Evolutionary conservation across 2,329 filamentous ascomycete genomes (phyloP), one percentile per base, ranked within the genome.

Genomic region (Aspergillus luchuensis): DNA sequence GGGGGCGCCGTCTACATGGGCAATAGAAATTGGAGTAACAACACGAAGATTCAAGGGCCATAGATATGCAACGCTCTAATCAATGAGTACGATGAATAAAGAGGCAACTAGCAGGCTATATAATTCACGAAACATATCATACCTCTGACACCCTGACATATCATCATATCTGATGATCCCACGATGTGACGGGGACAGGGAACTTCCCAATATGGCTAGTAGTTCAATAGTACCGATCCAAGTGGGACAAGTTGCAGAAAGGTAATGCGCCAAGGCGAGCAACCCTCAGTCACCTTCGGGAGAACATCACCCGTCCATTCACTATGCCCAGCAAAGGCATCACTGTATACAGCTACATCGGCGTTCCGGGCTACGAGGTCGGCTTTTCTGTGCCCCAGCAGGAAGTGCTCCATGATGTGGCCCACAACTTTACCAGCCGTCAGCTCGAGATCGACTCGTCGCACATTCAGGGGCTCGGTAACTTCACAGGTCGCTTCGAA

Each of bases 311-410:
- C 19, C 41, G 17, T 10, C 10, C 19, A 13, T 23, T 7, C 23
- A 30, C 4, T 28, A 56, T 56, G 53, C 53, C 53, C 25, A 56
- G 53, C 39, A 56, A 56, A 47, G 53, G 53, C 5, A 19, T 56
- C 30, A 47, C 53, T 8, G 53, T 47, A 11, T 56, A 56, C 53
- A 56, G 53, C 41, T 56, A 56, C n/a, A 43, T 56, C 53, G 39
- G 39, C 15, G 53, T 56, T 10, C 23, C 41, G 3, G 53, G 53
- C 10, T 56, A 56, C 53, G 39, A 28, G 25, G 41, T 56, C 25
- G 53, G 53, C 28, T 56, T 56, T 28, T 19, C 53, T 28, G 30
- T 56, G 10, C 53, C 53, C 6, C 15, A 30, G 19, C 25, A 56
- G 25, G 38, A 45, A 6, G 53, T 47, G 23, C 25, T 56, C 25